Evolutionary conservation across 2,329 filamentous ascomycete genomes (phyloP), one percentile per base, ranked within the genome.

Genomic region (Trichoderma koningii): DNA sequence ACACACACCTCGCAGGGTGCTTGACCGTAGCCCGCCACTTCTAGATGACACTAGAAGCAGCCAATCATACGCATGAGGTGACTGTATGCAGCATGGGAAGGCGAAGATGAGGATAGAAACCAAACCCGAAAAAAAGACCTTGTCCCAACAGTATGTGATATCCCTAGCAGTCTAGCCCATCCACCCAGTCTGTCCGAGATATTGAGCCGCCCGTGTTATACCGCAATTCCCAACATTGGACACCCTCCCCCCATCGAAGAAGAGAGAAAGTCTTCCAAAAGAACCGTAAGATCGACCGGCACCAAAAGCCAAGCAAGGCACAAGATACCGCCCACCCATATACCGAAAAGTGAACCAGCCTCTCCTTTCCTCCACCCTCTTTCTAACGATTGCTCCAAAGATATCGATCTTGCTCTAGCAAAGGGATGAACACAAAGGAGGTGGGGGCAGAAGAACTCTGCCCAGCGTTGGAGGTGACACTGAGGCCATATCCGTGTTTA

Each of bases 71-170:
- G 42, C 30, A 44, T 17, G 19, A 47, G 19, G 53, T 51, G 64
- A 55, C 42, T 51, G 50, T 52, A 64, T 64, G 47, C 19, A 52
- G 34, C 55, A 47, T 45, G 56, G 34, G 45, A 62, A 61, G 34
- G 56, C 30, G 52, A 60, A 48, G 55, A 56, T 50, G 50, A 61
- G 10, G 50, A 45, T 28, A 61, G 38, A 21, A 65, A 50, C 12
- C 52, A 45, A 30, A 42, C 63, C 45, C 44, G 26, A 28, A 41
- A 51, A 50, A 53, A n/a, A 44, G 34, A 38, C 38, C 23, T 52
- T 30, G 44, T 50, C 63, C 60, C 41, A 34, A 55, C 47, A 47
- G 17, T 44, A 5, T 55, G 50, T 63, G 60, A 63, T 55, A 55
- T 38, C 38, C 57, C 26, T 53, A 62, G 34, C 28, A 61, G 59